These are phyloP conservation scores for Acidiella bohemica DNA, from an alignment of 495 filamentous ascomycete species.

Conservation along the genomic window DNA sequence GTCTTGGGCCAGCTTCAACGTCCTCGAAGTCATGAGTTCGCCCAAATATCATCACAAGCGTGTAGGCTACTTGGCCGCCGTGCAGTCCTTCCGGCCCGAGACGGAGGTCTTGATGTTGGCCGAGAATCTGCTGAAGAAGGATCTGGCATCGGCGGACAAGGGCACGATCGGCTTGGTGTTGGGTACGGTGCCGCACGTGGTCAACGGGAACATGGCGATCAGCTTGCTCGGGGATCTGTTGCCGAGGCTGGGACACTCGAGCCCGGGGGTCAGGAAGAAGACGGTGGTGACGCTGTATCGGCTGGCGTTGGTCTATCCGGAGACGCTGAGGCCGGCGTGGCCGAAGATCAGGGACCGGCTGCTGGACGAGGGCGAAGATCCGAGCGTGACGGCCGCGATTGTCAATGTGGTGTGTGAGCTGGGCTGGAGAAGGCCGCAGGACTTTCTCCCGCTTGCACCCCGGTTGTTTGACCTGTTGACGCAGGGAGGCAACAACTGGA, in stretches of 20 bases:
- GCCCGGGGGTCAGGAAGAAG: constrained; percentile 78
- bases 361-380: constrained; percentile 79
- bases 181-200: constrained; percentile 75
- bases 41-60: constrained; percentile 87
- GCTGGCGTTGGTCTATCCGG: constrained; percentile 83
- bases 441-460: constrained; percentile 85
- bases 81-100: constrained; percentile 88
- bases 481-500: constrained; percentile 95
- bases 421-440: constrained; percentile 82
- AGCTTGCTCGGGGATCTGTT: constrained; percentile 76
- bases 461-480: constrained; percentile 83
- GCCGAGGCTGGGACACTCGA: constrained; percentile 72
- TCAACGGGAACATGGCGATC: constrained; percentile 78
- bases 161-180: constrained; percentile 74
- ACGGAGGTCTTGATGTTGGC: constrained; percentile 97
- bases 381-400: constrained; percentile 87
- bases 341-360: constrained; percentile 90
- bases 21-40: constrained; percentile 96
- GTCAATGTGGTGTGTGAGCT: constrained; percentile 95
- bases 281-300: constrained; percentile 86
- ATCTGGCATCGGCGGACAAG: constrained; percentile 60
- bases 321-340: constrained; percentile 84
- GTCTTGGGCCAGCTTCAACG: constrained; percentile 98
- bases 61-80: constrained; percentile 89
- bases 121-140: constrained; percentile 95